phyloP scores from a whole-genome alignment of 164 flowering plant genomes.

The Nymphaea thermarum region DNA sequence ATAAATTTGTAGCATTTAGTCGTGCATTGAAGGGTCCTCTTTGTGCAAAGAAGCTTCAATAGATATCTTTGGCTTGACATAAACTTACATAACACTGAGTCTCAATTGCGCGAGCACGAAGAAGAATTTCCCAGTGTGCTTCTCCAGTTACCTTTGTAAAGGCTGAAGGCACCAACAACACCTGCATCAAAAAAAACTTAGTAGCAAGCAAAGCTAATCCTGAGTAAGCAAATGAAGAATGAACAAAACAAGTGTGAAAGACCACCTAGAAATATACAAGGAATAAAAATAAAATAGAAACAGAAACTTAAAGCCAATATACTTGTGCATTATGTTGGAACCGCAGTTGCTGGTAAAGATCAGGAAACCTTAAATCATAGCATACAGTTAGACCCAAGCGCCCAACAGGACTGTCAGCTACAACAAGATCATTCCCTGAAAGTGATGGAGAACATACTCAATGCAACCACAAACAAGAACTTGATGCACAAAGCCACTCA shows the following conservation, averaged over 20 bases:
- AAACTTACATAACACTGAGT: constrained; percentile 81
- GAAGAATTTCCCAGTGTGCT: constrained; percentile 97
- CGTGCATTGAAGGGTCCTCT: too few relatives aligned
- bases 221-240: too few relatives aligned
- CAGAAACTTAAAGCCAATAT: not conserved
- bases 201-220: too few relatives aligned
- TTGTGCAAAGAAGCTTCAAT: too few relatives aligned
- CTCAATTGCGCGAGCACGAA: constrained; percentile 92
- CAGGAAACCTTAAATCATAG: constrained; percentile 96
- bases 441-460: not conserved
- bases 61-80: not conserved
- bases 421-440: constrained; percentile 61
- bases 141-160: constrained; percentile 79
- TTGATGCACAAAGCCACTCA: too few relatives aligned
- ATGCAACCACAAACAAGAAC: too few relatives aligned
- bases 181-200: constrained; percentile 20
- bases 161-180: constrained; percentile 80
- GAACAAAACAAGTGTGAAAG: too few relatives aligned
- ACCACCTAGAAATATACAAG: not conserved
- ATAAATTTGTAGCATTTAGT: too few relatives aligned
- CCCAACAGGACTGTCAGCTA: constrained; percentile 72
- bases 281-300: not conserved
- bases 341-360: constrained; percentile 68
- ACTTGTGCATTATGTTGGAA: constrained; percentile 81
- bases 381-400: constrained; percentile 85